A percentile compares a stretch with the other conserved stretches of the same genome.
Conservation (phyloP, 768 basidiomycete species). For the Russula foetens region DNA sequence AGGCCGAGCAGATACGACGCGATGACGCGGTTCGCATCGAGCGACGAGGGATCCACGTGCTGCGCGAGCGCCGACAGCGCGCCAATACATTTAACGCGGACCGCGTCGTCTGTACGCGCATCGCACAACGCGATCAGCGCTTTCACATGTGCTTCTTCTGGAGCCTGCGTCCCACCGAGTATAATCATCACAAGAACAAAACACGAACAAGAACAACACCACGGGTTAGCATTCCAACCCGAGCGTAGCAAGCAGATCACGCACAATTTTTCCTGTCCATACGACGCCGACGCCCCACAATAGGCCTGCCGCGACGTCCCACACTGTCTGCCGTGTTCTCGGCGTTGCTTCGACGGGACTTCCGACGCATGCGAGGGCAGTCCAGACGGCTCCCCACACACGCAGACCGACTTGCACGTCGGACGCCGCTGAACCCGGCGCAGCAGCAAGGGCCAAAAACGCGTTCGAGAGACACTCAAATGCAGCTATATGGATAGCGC, state of each 20-base stretch:
- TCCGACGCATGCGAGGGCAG: slow-evolving; percentile 49
- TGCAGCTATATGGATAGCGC: slow-evolving; percentile 76
- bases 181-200: too few species aligned
- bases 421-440: slow-evolving; percentile 33
- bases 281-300: slow-evolving; percentile 82
- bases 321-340: slow-evolving; percentile 54
- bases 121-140: slow-evolving; percentile 61
- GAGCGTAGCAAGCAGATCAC: neutral
- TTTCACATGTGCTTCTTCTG: slow-evolving; percentile 51
- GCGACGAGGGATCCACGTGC: slow-evolving; percentile 38
- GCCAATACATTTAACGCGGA: slow-evolving; percentile 75
- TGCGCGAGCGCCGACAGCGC: slow-evolving; percentile 82
- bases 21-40: slow-evolving; percentile 64
- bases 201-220: neutral
- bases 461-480: slow-evolving; percentile 89
- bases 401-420: slow-evolving; percentile 42
- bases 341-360: slow-evolving; percentile 52
- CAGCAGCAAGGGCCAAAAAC: slow-evolving; percentile 61
- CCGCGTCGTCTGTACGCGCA: slow-evolving; percentile 41
- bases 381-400: slow-evolving; percentile 65
- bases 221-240: neutral
- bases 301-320: slow-evolving; percentile 74
- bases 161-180: slow-evolving; percentile 37
- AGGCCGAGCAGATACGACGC: slow-evolving; percentile 58
- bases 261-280: slow-evolving; percentile 61